Conservation (phyloP, 768 basidiomycete species). For the Collybia sordida region DNA sequence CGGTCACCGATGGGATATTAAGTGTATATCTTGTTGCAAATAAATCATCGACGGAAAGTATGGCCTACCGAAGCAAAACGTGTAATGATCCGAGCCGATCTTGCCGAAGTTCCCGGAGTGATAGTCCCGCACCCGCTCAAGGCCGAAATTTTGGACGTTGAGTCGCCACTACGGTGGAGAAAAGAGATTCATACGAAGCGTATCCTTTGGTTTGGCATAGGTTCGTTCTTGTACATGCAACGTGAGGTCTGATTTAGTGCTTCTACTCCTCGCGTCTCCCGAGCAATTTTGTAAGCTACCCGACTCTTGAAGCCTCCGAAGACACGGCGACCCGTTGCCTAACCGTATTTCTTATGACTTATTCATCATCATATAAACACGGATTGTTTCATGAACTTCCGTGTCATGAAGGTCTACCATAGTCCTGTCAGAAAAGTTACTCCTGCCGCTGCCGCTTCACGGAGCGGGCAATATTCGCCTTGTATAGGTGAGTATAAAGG, state of each 20-base stretch:
- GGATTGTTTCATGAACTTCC: too few species aligned
- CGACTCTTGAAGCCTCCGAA: too few species aligned
- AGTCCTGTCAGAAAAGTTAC: too few species aligned
- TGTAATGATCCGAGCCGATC: constrained; percentile 21
- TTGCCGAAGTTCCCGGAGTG: constrained; percentile 17
- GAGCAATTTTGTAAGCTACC: not conserved
- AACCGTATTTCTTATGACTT: too few species aligned
- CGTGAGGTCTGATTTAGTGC: not conserved
- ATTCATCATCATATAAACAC: too few species aligned
- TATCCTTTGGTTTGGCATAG: not conserved
- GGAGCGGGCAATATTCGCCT: too few species aligned
- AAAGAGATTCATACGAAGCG: constrained; percentile 17
- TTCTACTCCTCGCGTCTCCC: not conserved
- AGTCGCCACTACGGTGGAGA: constrained; percentile 14
- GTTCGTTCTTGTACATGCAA: constrained; percentile 1
- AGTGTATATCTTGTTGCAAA: constrained; percentile 15
- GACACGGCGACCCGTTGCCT: too few species aligned
- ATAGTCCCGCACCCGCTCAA: not conserved
- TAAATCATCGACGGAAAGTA: constrained; percentile 3
- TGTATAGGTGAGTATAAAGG: too few species aligned
- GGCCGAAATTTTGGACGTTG: too few species aligned
- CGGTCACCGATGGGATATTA: constrained; percentile 15
- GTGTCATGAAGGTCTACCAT: too few species aligned
- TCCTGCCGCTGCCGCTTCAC: too few species aligned
- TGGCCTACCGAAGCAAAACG: not conserved